phyloP scores from a whole-genome alignment of 345 rosid species.

The Hevea brasiliensis region DNA sequence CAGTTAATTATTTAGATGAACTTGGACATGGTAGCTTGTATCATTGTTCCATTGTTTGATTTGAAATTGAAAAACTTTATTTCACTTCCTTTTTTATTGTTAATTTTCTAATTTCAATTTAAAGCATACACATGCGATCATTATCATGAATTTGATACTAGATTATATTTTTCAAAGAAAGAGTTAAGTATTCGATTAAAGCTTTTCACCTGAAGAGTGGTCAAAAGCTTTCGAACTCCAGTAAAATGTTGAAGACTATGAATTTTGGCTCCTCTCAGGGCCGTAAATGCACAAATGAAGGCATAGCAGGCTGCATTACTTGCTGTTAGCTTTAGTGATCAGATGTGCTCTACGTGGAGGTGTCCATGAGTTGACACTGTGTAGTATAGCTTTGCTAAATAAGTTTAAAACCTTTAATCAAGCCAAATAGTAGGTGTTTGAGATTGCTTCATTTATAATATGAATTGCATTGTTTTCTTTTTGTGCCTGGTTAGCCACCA shows the following conservation, averaged over 20 bases:
- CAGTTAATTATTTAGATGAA: background rate
- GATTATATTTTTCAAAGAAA: background rate
- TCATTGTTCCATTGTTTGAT: background rate
- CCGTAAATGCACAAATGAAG: background rate
- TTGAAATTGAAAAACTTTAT: background rate
- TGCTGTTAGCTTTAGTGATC: background rate
- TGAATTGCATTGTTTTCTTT: background rate
- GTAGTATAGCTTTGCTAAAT: background rate
- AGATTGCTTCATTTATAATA: background rate
- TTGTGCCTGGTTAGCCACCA: background rate
- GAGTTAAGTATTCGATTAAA: background rate
- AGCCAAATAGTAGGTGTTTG: background rate
- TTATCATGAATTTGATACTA: too few relatives aligned
- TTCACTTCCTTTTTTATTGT: background rate
- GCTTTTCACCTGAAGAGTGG: background rate
- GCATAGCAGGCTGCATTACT: background rate
- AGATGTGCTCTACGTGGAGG: background rate
- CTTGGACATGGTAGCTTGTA: background rate
- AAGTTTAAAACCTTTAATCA: background rate
- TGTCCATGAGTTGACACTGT: background rate
- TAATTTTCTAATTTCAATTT: too few relatives aligned
- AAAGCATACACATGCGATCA: background rate
- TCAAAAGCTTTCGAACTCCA: too few relatives aligned
- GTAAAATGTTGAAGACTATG: background rate
- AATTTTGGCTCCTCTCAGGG: background rate